Base-by-base conservation (phyloP, 2,329 filamentous ascomycete genomes). In the Colletotrichum spaethianum region DNA sequence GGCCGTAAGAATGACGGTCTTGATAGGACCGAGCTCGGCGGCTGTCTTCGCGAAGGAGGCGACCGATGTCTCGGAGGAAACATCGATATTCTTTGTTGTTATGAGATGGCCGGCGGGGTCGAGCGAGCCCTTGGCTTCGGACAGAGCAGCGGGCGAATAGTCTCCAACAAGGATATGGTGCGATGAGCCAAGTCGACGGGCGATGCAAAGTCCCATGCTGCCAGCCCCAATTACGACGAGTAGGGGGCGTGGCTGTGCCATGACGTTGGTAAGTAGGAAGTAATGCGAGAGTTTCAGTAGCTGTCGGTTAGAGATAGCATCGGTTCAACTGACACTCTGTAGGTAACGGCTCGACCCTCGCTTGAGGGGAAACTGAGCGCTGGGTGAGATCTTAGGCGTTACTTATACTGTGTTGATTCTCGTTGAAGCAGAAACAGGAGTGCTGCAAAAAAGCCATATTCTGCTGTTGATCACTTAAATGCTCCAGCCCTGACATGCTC, bases 171-270 rank as follows among this genome's bases (percentile, higher is more conserved):
- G 31, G 23, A 63, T n/a, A 12, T 57, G 33, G 33, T 67, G 63
- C 8, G 31, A 60, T 20, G 40, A n/a, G 20, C 63, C 52, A 44
- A 71, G 48, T 28, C 57, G 42, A 40, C 50, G 33, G 28, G 69
- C 69, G 11, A 67, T 26, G 50, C 50, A 50, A 8, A 67, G 28
- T 23, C 69, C 63, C 42, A 72, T 72, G 26, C 69, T 57, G 23
- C 63, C 50, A 8, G 63, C 63, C 20, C 69, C 57, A 26, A 72
- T 63, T 20, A 67, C 26, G n/a, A 42, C 56, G 3, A 70, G n/a
- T 16, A 65, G 26, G 20, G 67, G 62, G 8, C 53, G 67, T 12
- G 14, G 20, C 14, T 42, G 28, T 18, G 40, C 28, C 9, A 57
- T 60, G 6, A 40, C 38, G 38, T 60, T 60, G 20, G n/a, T 40